phyloP scores from a whole-genome alignment of 805 yeast species.

The Pichia kluyveri region DNA sequence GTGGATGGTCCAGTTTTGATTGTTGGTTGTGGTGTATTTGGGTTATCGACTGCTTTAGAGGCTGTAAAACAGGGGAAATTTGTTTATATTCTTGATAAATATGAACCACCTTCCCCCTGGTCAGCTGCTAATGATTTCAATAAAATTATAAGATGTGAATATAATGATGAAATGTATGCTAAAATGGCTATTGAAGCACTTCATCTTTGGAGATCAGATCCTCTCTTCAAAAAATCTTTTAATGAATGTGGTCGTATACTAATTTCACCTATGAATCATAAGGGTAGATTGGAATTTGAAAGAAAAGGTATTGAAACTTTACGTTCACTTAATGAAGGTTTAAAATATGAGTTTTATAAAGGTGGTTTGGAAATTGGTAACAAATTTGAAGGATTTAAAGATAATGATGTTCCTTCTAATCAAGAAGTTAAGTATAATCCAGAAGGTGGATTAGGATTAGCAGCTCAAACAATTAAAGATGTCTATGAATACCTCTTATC shows the following conservation, averaged over 20 bases:
- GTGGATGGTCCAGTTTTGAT: slow-evolving; percentile 8
- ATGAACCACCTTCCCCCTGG: slow-evolving; percentile 34
- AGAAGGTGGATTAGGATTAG: slow-evolving; percentile 32
- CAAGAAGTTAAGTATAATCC: slow-evolving; percentile 27
- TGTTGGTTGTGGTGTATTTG: slow-evolving; percentile 36
- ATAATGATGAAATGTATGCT: slow-evolving; percentile 32
- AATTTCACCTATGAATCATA: slow-evolving; percentile 23
- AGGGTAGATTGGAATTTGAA: slow-evolving; percentile 31
- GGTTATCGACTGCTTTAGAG: slow-evolving; percentile 33
- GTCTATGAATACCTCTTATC: slow-evolving; percentile 20
- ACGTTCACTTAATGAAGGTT: slow-evolving; percentile 16
- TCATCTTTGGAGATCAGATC: slow-evolving; percentile 27
- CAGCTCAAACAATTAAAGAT: slow-evolving; percentile 27
- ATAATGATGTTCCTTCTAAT: slow-evolving; percentile 9
- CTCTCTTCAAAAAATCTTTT: slow-evolving; percentile 24
- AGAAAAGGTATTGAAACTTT: slow-evolving; percentile 26
- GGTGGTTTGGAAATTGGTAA: slow-evolving; percentile 24
- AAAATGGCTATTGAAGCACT: slow-evolving; percentile 36
- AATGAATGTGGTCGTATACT: slow-evolving; percentile 34
- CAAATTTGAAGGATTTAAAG: slow-evolving; percentile 10
- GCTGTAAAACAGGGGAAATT: slow-evolving; percentile 19
- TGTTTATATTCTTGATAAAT: slow-evolving; percentile 30
- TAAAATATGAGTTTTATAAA: slow-evolving; percentile 18
- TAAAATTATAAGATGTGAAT: slow-evolving; percentile 40
- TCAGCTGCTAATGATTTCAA: slow-evolving; percentile 40